These are phyloP conservation scores for Nemophila menziesii DNA, from an alignment of 257 asterid genomes.

Conservation along the genomic window DNA sequence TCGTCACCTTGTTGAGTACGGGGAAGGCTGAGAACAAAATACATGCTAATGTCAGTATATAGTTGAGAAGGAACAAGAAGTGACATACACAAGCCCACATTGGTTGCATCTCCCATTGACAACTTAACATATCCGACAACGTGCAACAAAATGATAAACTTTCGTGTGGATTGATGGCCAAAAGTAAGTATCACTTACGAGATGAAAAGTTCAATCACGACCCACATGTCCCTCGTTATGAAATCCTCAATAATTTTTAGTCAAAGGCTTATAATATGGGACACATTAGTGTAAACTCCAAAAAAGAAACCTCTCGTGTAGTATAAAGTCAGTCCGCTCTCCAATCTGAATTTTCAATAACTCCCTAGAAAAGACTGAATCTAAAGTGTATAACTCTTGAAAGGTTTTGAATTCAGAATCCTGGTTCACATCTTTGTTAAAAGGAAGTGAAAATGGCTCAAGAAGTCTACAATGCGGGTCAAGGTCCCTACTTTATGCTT, in stretches of 20 bases:
- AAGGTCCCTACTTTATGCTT: neutral
- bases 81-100: neutral
- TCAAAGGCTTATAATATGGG: no score
- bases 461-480: neutral
- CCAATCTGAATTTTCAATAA: no score
- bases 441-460: neutral
- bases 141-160: neutral
- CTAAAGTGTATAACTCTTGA: neutral
- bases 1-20: neutral
- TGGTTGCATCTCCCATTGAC: neutral
- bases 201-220: no score
- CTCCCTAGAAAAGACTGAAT: neutral
- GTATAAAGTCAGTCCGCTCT: no score
- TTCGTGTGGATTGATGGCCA: neutral
- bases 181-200: no score
- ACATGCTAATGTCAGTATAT: neutral
- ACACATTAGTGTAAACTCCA: no score
- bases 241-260: no score
- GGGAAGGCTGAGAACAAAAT: neutral
- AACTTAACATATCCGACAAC: neutral
- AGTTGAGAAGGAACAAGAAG: slow-evolving; percentile 1
- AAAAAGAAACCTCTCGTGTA: no score
- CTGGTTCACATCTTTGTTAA: neutral
- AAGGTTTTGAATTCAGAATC: neutral
- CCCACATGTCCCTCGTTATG: no score